Percentiles rank a stretch among this genome's conserved stretches.
Evolutionary conservation across 2,329 filamentous ascomycete species (phyloP).

Genomic region (Raffaelea deltoideospora): DNA sequence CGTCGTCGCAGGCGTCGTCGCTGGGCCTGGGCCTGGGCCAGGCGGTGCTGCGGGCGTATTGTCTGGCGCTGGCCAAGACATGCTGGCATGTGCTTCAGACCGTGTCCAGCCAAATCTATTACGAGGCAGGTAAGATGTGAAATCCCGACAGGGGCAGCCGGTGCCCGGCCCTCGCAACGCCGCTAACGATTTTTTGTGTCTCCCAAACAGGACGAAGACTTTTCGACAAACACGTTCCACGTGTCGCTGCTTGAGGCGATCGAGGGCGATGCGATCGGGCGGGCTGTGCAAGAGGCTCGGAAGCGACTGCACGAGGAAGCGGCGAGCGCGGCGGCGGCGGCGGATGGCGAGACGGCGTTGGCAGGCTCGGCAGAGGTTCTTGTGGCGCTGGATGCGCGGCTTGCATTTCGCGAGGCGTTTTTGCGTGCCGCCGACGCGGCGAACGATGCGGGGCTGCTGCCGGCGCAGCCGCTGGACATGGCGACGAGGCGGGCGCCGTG

Average conservation of each 20-base stretch:
- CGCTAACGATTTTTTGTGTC: neutral
- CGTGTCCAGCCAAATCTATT: constrained; percentile 74
- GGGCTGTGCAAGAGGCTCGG: constrained; percentile 38
- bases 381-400: constrained; percentile 45
- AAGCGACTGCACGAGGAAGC: no score
- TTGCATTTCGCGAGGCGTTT: constrained; percentile 52
- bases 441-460: no score
- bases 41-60: constrained; percentile 67
- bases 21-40: constrained; percentile 24
- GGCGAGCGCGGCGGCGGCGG: no score
- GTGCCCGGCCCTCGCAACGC: neutral
- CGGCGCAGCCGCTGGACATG: constrained; percentile 26
- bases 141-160: neutral
- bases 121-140: constrained; percentile 46
- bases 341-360: no score
- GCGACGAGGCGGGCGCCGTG: constrained; percentile 34
- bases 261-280: constrained; percentile 37
- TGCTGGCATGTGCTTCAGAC: constrained; percentile 65
- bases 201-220: constrained; percentile 70
- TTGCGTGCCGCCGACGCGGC: constrained; percentile 40
- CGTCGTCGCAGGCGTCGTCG: constrained; percentile 49
- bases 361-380: no score
- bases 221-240: constrained; percentile 83
- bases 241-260: constrained; percentile 57
- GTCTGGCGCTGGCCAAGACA: constrained; percentile 67